A percentile compares a stretch with the other conserved stretches of the same genome.
These are phyloP conservation scores for Hericium alpestre DNA, from an alignment of 768 basidiomycete genomes.

Conservation along the genomic window DNA sequence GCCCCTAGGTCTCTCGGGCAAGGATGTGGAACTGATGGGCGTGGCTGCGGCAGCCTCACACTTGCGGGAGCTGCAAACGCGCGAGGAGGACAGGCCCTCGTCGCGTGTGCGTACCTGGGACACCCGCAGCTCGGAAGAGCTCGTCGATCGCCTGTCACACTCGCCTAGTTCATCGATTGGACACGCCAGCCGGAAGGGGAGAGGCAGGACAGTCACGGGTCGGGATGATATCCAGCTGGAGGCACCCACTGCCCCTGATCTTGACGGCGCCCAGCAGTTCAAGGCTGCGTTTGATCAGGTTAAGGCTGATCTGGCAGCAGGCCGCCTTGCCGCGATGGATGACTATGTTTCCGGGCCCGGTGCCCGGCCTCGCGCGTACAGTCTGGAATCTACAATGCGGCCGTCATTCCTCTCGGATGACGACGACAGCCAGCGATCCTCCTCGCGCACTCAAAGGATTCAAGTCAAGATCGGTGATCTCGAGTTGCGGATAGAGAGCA, in stretches of 20 bases:
- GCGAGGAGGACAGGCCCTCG: slow-evolving; percentile 14
- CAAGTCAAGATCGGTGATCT: slow-evolving; percentile 55
- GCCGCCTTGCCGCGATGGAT: slow-evolving; percentile 25
- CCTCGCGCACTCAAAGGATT: slow-evolving; percentile 48
- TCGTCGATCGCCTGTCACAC: slow-evolving; percentile 5
- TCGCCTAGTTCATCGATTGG: slow-evolving; percentile 2
- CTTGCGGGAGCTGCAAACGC: slow-evolving; percentile 52
- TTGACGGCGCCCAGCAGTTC: slow-evolving; percentile 55
- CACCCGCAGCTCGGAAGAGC: slow-evolving; percentile 11
- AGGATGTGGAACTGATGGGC: slow-evolving; percentile 68
- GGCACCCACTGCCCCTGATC: slow-evolving; percentile 39
- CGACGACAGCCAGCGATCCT: slow-evolving; percentile 15
- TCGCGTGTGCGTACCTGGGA: slow-evolving; percentile 30
- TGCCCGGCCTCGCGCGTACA: slow-evolving; percentile 22
- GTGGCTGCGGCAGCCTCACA: slow-evolving; percentile 82
- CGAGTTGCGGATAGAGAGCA: slow-evolving; percentile 42
- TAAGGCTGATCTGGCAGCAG: slow-evolving; percentile 71
- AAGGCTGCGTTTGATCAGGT: slow-evolving; percentile 80
- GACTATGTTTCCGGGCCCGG: slow-evolving; percentile 17
- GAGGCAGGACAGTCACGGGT: slow-evolving; percentile 2
- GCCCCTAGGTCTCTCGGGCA: slow-evolving; percentile 53
- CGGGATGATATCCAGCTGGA: slow-evolving; percentile 27
- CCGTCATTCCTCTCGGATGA: slow-evolving; percentile 8
- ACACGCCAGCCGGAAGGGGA: background rate
- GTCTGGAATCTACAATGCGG: slow-evolving; percentile 20